These are phyloP conservation scores for Kodamaea sp. DNA, from an alignment of 1,139 yeast genomes.

Conservation along the genomic window DNA sequence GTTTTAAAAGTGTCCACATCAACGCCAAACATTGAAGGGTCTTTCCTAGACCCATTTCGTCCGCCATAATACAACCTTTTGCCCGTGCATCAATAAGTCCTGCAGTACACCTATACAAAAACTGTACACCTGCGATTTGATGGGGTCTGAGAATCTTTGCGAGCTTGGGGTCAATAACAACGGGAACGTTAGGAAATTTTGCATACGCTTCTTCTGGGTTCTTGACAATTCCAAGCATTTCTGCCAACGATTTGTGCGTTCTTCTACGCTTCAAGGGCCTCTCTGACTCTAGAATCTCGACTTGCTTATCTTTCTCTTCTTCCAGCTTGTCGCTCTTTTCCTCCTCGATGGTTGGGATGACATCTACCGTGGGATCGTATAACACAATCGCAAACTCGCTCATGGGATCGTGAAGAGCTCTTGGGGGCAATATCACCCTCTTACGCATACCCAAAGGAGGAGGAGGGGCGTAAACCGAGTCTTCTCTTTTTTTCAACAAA, in stretches of 20 bases:
- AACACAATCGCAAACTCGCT: slow-evolving; percentile 93
- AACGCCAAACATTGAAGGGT: slow-evolving; percentile 90
- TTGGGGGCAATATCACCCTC: slow-evolving; percentile 69
- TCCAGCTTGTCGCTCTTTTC: slow-evolving; percentile 25
- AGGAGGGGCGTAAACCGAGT: slow-evolving; percentile 36
- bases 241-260: slow-evolving; percentile 71
- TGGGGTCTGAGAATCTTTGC: slow-evolving; percentile 90
- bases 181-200: slow-evolving; percentile 84
- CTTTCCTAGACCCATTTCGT: slow-evolving; percentile 98
- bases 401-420: slow-evolving; percentile 91
- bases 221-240: slow-evolving; percentile 71
- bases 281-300: no score
- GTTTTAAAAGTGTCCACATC: slow-evolving; percentile 91
- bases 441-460: slow-evolving; percentile 84
- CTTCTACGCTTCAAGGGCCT: slow-evolving; percentile 27
- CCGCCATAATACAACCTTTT: slow-evolving; percentile 98
- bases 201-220: slow-evolving; percentile 50
- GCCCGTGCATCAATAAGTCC: slow-evolving; percentile 87
- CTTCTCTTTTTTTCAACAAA: slow-evolving; percentile 30
- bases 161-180: slow-evolving; percentile 88
- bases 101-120: slow-evolving; percentile 84
- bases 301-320: slow-evolving; percentile 20
- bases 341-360: slow-evolving; percentile 49
- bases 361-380: slow-evolving; percentile 91
- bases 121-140: slow-evolving; percentile 94